Evolutionary conservation across 2,329 filamentous ascomycete genomes (phyloP), one percentile per base, ranked within the genome.

Genomic region (Penicillium verrucosum): DNA sequence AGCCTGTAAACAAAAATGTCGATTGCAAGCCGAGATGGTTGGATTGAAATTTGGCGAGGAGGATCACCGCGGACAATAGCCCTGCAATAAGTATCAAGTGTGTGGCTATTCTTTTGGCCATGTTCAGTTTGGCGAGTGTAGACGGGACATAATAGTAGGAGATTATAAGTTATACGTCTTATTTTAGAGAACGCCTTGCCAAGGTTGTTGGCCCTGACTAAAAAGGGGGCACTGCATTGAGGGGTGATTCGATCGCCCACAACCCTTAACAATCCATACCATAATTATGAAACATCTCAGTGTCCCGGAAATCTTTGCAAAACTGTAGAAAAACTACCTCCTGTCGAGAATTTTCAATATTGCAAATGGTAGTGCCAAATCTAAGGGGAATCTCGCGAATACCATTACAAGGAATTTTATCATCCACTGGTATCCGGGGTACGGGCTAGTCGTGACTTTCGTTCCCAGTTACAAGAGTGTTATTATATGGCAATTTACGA

Each of bases 31-130:
- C 10, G 10, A 32, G 18, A 25, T 27, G 18, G 21, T 41, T 30
- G 47, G 36, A 51, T n/a, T 42, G n/a, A 14, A 42, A 42, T 41
- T 51, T 51, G 37, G 37, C 27, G 37, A 51, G 9, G 3, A 51
- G 37, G 18, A 51, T 41, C 3, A 51, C 37, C 27, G 27, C 14
- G 37, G 48, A 51, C 48, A 51, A 51, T 42, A 51, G 48, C 9
- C 48, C 48, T 51, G 48, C 48, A 34, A 51, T 42, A 51, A 51
- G 25, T 51, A 51, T 42, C 37, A 51, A 27, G 27, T 32, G 48
- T 41, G 48, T 49, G 47, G 36, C 48, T 51, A 32, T 30, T 42
- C 2, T 51, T 51, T 51, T 41, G 37, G 27, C 48, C 48, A 51
- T 51, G 27, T 41, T 51, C 18, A 51, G 9, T 42, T 51, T 42